Evolutionary conservation across 768 basidiomycete species (phyloP), one percentile per base, ranked within the genome.

Genomic region (Amylocystis lapponica): DNA sequence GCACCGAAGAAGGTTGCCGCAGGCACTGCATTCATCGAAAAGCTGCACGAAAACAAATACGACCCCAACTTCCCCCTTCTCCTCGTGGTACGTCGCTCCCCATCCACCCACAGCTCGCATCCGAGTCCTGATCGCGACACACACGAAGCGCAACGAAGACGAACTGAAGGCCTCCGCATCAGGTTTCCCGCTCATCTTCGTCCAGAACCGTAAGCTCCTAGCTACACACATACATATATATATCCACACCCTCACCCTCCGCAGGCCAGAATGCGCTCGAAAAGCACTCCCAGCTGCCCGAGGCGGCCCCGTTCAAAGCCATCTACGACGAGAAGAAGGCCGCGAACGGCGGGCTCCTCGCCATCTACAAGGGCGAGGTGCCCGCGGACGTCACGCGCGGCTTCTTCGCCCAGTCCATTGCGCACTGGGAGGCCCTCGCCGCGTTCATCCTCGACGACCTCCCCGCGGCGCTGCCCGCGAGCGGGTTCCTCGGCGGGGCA

Each of bases 11-110:
- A 63, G 47, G 65, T 64, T 17, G 48, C 59, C n/a, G 61, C 62
- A 9, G 56, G 53, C 5, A 65, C 68, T 13, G 54, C 59, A 14
- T 52, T 69, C 40, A 63, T 70, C 48, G 57, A 56, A 27, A 65
- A 52, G 41, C 54, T 78, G 20, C 75, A 78, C 51, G 65, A 68
- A 25, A 67, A 71, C 27, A 62, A 56, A 27, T 56, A 68, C 39
- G 75, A 78, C 52, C 75, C 75, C 40, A 80, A 79, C 66, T 72
- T 76, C 49, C 63, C 69, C n/a, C 36, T 70, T 21, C 45, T 71
- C 17, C 62, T 68, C 3, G 56, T 64, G 26, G 72, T 72, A 52
- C 49, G 66, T 48, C 2, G 19, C 3, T 21, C 4, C 8, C 14
- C 37, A 27, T 9, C 26, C 17, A 20, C 32, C 20, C 12, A 17